These are phyloP conservation scores for Anacardium occidentale DNA, from an alignment of 345 rosid species.

Conservation along the genomic window DNA sequence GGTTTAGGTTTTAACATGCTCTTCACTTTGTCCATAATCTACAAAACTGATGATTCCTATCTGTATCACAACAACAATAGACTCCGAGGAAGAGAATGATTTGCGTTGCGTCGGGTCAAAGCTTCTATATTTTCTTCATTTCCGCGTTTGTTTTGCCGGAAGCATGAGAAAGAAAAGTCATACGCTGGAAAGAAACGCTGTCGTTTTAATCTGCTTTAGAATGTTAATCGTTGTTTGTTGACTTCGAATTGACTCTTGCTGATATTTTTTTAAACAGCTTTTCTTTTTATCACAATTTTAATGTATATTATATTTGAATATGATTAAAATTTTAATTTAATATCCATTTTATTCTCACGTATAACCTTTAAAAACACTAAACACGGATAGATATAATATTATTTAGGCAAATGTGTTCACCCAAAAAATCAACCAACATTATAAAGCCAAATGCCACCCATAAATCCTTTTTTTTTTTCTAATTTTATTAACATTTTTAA, in stretches of 20 bases:
- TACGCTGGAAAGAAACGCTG: background rate
- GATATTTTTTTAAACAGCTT: too few species aligned
- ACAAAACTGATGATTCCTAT: background rate
- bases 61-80: background rate
- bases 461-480: too few species aligned
- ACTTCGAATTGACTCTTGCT: background rate
- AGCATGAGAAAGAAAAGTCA: background rate
- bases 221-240: background rate
- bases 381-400: too few species aligned
- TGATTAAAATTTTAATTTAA: too few species aligned
- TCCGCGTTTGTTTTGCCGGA: conserved; percentile 8
- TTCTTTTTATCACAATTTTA: too few species aligned
- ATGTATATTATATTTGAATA: too few species aligned
- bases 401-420: too few species aligned
- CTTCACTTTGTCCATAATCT: conserved; percentile 37
- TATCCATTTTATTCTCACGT: too few species aligned
- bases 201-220: conserved; percentile 5
- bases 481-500: too few species aligned
- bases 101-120: conserved; percentile 27
- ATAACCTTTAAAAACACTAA: too few species aligned
- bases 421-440: too few species aligned
- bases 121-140: conserved; percentile 4
- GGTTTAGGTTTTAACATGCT: conserved; percentile 37
- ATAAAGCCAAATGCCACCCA: too few species aligned
- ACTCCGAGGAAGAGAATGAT: background rate